Evolutionary conservation across 495 filamentous ascomycete species (phyloP).

Genomic region (Haplographium delicatum): DNA sequence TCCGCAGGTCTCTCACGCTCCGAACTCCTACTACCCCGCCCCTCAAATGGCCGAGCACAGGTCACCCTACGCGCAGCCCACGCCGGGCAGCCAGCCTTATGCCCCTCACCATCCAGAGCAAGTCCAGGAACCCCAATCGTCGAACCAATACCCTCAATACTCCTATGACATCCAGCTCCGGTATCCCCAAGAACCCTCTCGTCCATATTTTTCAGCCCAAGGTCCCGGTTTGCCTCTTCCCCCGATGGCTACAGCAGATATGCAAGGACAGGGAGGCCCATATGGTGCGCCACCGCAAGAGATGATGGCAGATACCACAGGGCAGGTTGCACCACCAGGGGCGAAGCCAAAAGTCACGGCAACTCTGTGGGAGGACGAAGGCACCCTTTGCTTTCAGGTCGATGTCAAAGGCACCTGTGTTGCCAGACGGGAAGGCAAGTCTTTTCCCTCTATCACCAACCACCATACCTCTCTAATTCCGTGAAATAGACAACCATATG

Average conservation of each 20-base stretch:
- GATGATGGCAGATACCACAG: slow-evolving; percentile 66
- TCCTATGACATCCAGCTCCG: slow-evolving; percentile 22
- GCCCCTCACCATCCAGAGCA: slow-evolving; percentile 7
- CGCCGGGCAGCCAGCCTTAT: slow-evolving; percentile 11
- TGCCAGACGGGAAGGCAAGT: slow-evolving; percentile 80
- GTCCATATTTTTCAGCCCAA: slow-evolving; percentile 57
- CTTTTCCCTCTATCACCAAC: no score
- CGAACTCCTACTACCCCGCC: not conserved
- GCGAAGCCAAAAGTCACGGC: slow-evolving; percentile 96
- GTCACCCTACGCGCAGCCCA: slow-evolving; percentile 2
- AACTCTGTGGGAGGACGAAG: slow-evolving; percentile 97
- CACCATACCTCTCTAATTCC: not conserved
- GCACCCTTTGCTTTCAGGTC: slow-evolving; percentile 95
- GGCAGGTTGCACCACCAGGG: slow-evolving; percentile 83
- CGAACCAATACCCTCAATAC: slow-evolving; percentile 15
- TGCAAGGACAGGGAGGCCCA: no score
- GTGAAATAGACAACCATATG: slow-evolving; percentile 83
- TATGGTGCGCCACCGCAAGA: slow-evolving; percentile 46
- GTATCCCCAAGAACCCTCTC: slow-evolving; percentile 16
- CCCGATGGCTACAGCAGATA: slow-evolving; percentile 34
- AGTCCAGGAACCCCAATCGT: slow-evolving; percentile 11
- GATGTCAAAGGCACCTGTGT: slow-evolving; percentile 96
- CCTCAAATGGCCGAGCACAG: not conserved
- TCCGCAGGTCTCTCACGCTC: not conserved
- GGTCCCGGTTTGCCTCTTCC: slow-evolving; percentile 60